phyloP scores from a whole-genome alignment of 2,329 filamentous ascomycete species.

The Fusarium beomiforme region DNA sequence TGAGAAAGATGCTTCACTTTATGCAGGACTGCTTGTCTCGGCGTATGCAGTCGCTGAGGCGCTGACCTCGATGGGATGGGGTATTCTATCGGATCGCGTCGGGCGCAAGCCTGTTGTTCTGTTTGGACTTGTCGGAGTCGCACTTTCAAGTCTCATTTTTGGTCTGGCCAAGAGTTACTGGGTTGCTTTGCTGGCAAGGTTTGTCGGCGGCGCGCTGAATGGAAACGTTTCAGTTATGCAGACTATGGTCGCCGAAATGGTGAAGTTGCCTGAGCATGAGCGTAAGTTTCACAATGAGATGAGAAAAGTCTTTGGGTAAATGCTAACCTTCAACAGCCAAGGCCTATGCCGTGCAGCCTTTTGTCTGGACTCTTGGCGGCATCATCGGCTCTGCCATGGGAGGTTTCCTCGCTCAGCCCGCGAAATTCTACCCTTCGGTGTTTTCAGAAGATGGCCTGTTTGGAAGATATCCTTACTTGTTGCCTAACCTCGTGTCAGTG shows the following conservation, averaged over 20 bases:
- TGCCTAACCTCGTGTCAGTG: conserved; percentile 63
- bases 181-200: conserved; percentile 83
- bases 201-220: conserved; percentile 86
- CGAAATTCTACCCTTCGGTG: conserved; percentile 76
- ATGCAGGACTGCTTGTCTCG: conserved; percentile 86
- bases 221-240: conserved; percentile 91
- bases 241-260: conserved; percentile 90
- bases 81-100: conserved; percentile 66
- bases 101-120: conserved; percentile 77
- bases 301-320: rapidly evolving
- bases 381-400: conserved; percentile 89
- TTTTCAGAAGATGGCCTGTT: conserved; percentile 54
- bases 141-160: conserved; percentile 80
- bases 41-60: conserved; percentile 90
- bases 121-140: conserved; percentile 79
- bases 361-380: conserved; percentile 88
- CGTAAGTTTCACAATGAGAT: conserved; percentile 39
- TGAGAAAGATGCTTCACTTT: conserved; percentile 76
- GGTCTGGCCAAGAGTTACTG: conserved; percentile 82
- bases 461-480: conserved; percentile 71
- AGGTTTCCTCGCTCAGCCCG: conserved; percentile 72
- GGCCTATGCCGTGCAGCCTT: conserved; percentile 88
- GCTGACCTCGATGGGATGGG: conserved; percentile 74
- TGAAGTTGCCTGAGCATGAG: conserved; percentile 88
- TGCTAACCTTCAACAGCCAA: conserved; percentile 41